Conservation (phyloP, 106 monocot genomes). For the Narthecium ossifragum region DNA sequence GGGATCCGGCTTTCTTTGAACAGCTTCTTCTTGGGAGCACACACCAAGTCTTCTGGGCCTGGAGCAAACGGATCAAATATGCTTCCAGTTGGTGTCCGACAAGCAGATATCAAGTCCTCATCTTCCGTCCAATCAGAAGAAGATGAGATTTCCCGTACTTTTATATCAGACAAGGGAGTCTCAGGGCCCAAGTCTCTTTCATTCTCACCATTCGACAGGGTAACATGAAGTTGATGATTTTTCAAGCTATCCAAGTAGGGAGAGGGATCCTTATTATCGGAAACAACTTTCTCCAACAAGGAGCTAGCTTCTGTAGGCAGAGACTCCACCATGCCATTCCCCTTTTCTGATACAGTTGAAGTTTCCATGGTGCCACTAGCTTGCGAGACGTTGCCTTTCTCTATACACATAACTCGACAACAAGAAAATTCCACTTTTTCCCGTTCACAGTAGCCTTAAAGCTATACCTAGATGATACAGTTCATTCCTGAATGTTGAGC, state of each 20-base stretch:
- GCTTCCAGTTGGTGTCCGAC: slow-evolving; percentile 39
- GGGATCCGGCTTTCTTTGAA: slow-evolving; percentile 6
- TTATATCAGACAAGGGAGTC: neutral
- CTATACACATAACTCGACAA: neutral
- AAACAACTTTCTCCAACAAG: neutral
- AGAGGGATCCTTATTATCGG: neutral
- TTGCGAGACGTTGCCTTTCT: neutral
- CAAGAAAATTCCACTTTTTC: no score
- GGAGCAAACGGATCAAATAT: slow-evolving; percentile 77
- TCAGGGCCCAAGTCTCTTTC: neutral
- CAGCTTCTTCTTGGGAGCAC: slow-evolving; percentile 62
- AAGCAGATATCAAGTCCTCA: slow-evolving; percentile 3
- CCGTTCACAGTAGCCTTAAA: no score
- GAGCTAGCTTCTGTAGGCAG: neutral
- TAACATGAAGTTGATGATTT: neutral
- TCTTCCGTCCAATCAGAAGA: slow-evolving; percentile 21
- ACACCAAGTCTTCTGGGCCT: slow-evolving; percentile 34
- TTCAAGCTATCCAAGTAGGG: neutral
- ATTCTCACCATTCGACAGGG: neutral
- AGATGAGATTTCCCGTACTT: slow-evolving; percentile 4
- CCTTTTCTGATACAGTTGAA: neutral
- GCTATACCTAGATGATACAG: no score
- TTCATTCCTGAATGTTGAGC: no score
- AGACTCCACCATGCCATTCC: no score
- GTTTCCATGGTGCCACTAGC: neutral